Evolutionary conservation across 768 basidiomycete genomes (phyloP), one percentile per base, ranked within the genome.

Genomic region (Suillus weaverae): DNA sequence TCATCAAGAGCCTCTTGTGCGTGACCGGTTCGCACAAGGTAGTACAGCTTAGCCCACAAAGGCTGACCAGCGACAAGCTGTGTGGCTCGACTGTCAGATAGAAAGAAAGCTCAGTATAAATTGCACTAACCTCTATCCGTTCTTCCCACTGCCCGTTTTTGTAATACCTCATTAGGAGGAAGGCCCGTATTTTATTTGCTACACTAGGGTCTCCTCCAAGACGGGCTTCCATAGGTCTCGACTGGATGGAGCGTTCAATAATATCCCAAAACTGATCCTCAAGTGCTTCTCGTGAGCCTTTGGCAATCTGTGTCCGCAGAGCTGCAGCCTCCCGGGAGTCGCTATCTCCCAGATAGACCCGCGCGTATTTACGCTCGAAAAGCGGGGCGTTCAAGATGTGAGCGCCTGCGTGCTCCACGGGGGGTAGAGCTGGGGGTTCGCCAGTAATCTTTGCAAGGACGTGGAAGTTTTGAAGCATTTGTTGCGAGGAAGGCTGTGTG

Each of bases 11-110:
- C 95, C 66, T 98, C 96, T 44, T 85, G 81, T 7, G 82, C 73
- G 73, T 95, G 89, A 0, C 97, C 97, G 1, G 90, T 90, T 32
- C 97, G 88, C 11, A 99, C 82, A 18, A 99, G 85, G 78, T 91
- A 96, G 78, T 93, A 98, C n/a, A 96, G 73, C 64, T 93, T 89
- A 11, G 96, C 97, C 95, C 95, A 99, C 14, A 99, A 69, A 1
- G 95, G 94, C 70, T 91, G 90, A 11, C 92, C 91, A 63, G 91
- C 89, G 30, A 97, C 87, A 64, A 95, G 79, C 92, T 96, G 64
- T 30, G 62, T 51, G 62, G 7, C n/a, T 68, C 8, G 14, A 39
- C 54, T 26, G 38, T 69, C 16, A 68, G 50, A 46, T 1, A 22
- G 36, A 35, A 51, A 22, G 53, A 39, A 26, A 39, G 36, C 56